These are phyloP conservation scores for Hymenoscyphus albidus DNA, from an alignment of 2,329 filamentous ascomycete species.

Conservation along the genomic window DNA sequence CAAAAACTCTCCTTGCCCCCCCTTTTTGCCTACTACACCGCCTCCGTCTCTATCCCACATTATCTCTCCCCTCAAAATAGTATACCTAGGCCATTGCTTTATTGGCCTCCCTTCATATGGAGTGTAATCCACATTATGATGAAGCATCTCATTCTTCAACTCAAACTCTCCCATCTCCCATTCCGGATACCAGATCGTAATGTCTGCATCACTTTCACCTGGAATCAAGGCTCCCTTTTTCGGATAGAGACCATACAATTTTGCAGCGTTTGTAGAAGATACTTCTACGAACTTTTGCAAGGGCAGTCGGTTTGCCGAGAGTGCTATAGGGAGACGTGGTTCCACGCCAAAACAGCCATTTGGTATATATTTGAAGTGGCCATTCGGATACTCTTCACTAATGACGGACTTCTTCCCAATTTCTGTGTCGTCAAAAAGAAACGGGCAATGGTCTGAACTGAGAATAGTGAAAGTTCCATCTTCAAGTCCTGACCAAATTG, in stretches of 20 bases:
- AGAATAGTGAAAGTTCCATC: slow-evolving; percentile 52
- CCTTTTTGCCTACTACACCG: slow-evolving; percentile 46
- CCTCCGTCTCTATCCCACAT: slow-evolving; percentile 55
- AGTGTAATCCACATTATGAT: slow-evolving; percentile 61
- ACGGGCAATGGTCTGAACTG: slow-evolving; percentile 40
- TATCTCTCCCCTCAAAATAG: slow-evolving; percentile 53
- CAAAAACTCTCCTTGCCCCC: slow-evolving; percentile 48
- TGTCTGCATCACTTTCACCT: slow-evolving; percentile 50
- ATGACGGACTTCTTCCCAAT: slow-evolving; percentile 48
- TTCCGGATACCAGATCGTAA: slow-evolving; percentile 55
- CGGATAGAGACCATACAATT: slow-evolving; percentile 53
- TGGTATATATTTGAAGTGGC: slow-evolving; percentile 52
- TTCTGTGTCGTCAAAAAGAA: slow-evolving; percentile 43
- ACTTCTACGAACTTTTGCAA: slow-evolving; percentile 51
- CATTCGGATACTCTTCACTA: slow-evolving; percentile 40
- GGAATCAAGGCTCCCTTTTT: slow-evolving; percentile 48
- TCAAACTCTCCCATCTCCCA: slow-evolving; percentile 40
- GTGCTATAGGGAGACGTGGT: slow-evolving; percentile 48
- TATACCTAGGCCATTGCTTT: slow-evolving; percentile 59
- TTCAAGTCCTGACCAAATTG: slow-evolving; percentile 47
- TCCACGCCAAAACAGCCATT: slow-evolving; percentile 57
- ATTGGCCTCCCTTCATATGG: slow-evolving; percentile 56
- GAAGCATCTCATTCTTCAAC: slow-evolving; percentile 50
- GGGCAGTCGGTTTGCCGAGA: slow-evolving; percentile 39
- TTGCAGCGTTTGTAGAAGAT: slow-evolving; percentile 52